These are phyloP conservation scores for Acer yangbiense DNA, from an alignment of 345 rosid genomes.

Conservation along the genomic window DNA sequence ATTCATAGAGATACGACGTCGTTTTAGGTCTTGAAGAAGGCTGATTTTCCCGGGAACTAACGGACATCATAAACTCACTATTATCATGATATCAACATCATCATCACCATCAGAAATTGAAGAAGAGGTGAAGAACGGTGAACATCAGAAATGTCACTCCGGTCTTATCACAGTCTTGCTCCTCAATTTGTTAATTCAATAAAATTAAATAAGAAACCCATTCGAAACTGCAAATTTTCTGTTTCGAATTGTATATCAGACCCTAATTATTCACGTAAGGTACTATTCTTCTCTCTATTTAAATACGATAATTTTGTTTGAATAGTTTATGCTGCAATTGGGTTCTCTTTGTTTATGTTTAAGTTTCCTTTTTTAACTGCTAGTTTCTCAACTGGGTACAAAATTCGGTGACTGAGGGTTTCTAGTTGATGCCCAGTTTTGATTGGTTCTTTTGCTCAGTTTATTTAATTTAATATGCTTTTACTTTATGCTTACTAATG, in stretches of 20 bases:
- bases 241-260: slow-evolving; percentile 38
- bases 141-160: slow-evolving; percentile 33
- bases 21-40: neutral
- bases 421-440: neutral
- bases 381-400: neutral
- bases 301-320: neutral
- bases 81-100: no score
- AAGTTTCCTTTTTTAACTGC: neutral
- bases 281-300: neutral
- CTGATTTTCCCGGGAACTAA: slow-evolving; percentile 16
- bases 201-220: slow-evolving; percentile 23
- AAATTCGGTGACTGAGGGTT: neutral
- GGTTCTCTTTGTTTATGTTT: neutral
- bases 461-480: neutral
- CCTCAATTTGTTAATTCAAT: slow-evolving; percentile 27
- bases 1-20: neutral
- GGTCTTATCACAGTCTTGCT: slow-evolving; percentile 19
- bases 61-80: neutral
- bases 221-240: slow-evolving; percentile 46
- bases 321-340: neutral
- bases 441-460: neutral
- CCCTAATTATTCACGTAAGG: slow-evolving; percentile 51
- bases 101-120: no score
- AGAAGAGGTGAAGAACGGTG: no score
- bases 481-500: slow-evolving; percentile 9